phyloP scores from a whole-genome alignment of 768 basidiomycete species.

The Daedaleopsis sinensis region DNA sequence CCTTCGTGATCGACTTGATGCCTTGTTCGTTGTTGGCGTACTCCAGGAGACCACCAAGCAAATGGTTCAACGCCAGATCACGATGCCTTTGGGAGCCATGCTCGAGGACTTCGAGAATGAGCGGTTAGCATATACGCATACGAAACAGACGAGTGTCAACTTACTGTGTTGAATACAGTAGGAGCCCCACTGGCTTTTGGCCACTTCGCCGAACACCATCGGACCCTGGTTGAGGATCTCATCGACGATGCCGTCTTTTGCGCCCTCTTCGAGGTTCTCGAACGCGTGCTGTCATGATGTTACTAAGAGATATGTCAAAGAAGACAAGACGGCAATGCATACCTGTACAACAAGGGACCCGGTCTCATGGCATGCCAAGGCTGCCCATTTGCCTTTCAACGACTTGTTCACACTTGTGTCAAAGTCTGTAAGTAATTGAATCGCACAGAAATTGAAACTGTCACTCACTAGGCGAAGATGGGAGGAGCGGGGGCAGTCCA shows the following conservation, averaged over 20 bases:
- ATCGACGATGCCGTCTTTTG: constrained; percentile 84
- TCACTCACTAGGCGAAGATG: constrained; percentile 82
- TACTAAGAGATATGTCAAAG: neutral
- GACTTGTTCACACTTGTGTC: constrained; percentile 77
- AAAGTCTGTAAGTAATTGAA: constrained; percentile 3
- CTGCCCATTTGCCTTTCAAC: constrained; percentile 86
- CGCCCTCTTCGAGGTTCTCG: constrained; percentile 81
- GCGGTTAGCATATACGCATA: neutral
- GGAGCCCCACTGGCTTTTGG: constrained; percentile 89
- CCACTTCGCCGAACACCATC: constrained; percentile 69
- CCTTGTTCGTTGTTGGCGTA: constrained; percentile 85
- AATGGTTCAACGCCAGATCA: constrained; percentile 75
- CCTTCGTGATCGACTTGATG: constrained; percentile 85
- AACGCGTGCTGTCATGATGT: constrained; percentile 63
- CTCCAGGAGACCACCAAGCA: constrained; percentile 75
- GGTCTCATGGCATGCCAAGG: constrained; percentile 88
- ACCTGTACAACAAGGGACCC: constrained; percentile 89
- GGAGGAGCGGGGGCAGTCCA: constrained; percentile 89
- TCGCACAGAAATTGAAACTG: neutral
- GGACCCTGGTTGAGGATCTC: constrained; percentile 79
- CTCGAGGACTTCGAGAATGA: constrained; percentile 64
- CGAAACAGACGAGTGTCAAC: constrained; percentile 29
- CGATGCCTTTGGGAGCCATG: constrained; percentile 80
- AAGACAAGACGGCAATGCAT: neutral
- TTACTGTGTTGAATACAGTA: constrained; percentile 86